These are phyloP conservation scores for Coleophoma crateriformis DNA, from an alignment of 2,329 filamentous ascomycete genomes.

Conservation along the genomic window DNA sequence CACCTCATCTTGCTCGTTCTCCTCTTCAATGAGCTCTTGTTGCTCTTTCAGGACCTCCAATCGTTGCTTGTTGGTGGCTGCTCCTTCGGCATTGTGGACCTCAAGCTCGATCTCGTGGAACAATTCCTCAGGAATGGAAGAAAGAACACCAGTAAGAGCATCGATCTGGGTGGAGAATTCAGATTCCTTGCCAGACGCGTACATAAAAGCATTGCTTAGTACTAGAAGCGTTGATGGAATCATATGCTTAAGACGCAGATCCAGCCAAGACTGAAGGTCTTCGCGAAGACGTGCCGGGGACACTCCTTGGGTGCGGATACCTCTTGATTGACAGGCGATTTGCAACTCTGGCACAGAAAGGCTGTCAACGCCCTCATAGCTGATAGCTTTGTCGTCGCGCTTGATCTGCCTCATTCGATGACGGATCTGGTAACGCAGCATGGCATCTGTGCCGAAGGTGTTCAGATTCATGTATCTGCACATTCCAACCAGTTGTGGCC, in stretches of 20 bases:
- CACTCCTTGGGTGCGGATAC: constrained; percentile 87
- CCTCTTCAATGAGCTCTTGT: constrained; percentile 95
- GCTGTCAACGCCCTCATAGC: constrained; percentile 87
- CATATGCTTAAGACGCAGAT: constrained; percentile 85
- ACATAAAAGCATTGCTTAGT: constrained; percentile 96
- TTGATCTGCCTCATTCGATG: constrained; percentile 99
- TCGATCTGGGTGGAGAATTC: constrained; percentile 89
- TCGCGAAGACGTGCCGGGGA: constrained; percentile 83
- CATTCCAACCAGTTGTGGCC: constrained; percentile 94
- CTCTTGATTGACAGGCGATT: constrained; percentile 84
- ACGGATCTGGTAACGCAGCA: constrained; percentile 94
- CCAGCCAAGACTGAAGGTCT: constrained; percentile 89
- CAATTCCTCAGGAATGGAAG: constrained; percentile 92
- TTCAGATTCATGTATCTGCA: constrained; percentile 98
- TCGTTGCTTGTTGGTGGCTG: constrained; percentile 97
- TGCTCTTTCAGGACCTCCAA: constrained; percentile 98
- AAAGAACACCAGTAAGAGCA: constrained; percentile 84
- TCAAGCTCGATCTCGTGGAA: constrained; percentile 99
- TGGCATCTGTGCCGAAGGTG: constrained; percentile 94
- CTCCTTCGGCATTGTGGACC: constrained; percentile 93
- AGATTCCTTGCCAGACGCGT: constrained; percentile 74
- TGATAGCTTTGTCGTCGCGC: constrained; percentile 91
- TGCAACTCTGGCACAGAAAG: constrained; percentile 92
- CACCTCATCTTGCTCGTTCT: constrained; percentile 85
- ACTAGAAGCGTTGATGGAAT: constrained; percentile 96